Evolutionary conservation across 2,329 filamentous ascomycete species (phyloP).

Genomic region (Colletotrichum neosansevieriae): DNA sequence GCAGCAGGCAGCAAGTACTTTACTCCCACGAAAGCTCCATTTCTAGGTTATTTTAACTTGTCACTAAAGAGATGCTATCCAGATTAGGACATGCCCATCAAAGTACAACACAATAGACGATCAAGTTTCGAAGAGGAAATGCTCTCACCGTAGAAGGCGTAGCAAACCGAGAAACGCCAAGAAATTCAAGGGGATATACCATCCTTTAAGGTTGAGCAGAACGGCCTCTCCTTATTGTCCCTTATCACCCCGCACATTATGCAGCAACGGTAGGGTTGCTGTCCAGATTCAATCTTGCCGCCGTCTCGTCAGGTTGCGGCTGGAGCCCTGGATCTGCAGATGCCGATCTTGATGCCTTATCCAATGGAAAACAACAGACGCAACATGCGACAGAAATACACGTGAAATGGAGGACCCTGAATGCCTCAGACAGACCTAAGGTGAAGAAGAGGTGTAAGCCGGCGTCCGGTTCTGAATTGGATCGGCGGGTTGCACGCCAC

Average conservation of each 20-base stretch:
- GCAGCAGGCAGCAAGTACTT: too few relatives aligned
- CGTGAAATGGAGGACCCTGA: constrained; percentile 17
- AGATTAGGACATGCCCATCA: too few relatives aligned
- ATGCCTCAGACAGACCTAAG: neutral
- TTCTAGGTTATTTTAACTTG: too few relatives aligned
- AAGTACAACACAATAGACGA: too few relatives aligned
- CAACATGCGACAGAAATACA: constrained; percentile 18
- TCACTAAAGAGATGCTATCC: too few relatives aligned
- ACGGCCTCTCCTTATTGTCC: neutral
- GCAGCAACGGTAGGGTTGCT: neutral
- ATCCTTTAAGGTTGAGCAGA: too few relatives aligned
- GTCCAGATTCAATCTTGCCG: constrained; percentile 10
- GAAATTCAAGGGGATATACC: too few relatives aligned
- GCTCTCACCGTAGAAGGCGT: too few relatives aligned
- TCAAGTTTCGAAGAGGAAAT: too few relatives aligned
- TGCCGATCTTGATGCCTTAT: constrained; percentile 33
- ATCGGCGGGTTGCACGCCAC: constrained; percentile 32
- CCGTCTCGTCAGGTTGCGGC: constrained; percentile 9
- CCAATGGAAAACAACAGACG: constrained; percentile 1
- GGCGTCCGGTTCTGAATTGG: constrained; percentile 28
- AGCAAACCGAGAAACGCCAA: too few relatives aligned
- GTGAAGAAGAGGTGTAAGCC: constrained; percentile 1
- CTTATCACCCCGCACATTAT: neutral
- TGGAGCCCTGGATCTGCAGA: neutral
- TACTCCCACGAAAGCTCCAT: too few relatives aligned